Evolutionary conservation across 306 rosid species (phyloP).

Genomic region (Rosa rugosa): DNA sequence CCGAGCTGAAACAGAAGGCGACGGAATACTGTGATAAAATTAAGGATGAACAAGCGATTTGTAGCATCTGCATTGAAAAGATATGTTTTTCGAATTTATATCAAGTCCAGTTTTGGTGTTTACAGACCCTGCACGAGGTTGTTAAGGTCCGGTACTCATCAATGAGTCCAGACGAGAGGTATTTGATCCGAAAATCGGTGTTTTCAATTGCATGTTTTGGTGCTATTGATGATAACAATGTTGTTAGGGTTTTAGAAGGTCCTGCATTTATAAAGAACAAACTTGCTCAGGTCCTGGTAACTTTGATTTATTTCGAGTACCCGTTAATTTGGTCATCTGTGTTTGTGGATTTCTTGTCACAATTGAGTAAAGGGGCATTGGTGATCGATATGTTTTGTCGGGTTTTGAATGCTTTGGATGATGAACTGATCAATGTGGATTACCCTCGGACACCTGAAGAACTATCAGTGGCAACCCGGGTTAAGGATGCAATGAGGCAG

Average conservation of each 20-base stretch:
- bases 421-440: conserved; percentile 79
- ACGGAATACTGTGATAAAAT: conserved; percentile 60
- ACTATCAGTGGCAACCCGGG: conserved; percentile 51
- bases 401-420: conserved; percentile 83
- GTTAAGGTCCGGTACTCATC: conserved; percentile 67
- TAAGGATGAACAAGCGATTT: conserved; percentile 63
- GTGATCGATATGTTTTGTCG: conserved; percentile 96
- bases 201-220: conserved; percentile 76
- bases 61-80: conserved; percentile 72
- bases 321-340: conserved; percentile 82
- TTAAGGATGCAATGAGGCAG: conserved; percentile 91
- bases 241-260: conserved; percentile 59
- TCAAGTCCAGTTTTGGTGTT: conserved; percentile 93
- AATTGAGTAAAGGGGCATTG: conserved; percentile 63
- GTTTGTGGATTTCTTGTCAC: conserved; percentile 75
- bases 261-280: conserved; percentile 82
- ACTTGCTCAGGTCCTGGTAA: conserved; percentile 79
- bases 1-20: conserved; percentile 65
- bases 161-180: conserved; percentile 68
- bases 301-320: conserved; percentile 79
- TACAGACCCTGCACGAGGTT: conserved; percentile 80
- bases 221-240: conserved; percentile 52
- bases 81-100: conserved; percentile 62
- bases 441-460: conserved; percentile 76
- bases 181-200: conserved; percentile 65